Conservation (phyloP, 371 early-diverging fungal species). For the Paraphysoderma sedebokerense region DNA sequence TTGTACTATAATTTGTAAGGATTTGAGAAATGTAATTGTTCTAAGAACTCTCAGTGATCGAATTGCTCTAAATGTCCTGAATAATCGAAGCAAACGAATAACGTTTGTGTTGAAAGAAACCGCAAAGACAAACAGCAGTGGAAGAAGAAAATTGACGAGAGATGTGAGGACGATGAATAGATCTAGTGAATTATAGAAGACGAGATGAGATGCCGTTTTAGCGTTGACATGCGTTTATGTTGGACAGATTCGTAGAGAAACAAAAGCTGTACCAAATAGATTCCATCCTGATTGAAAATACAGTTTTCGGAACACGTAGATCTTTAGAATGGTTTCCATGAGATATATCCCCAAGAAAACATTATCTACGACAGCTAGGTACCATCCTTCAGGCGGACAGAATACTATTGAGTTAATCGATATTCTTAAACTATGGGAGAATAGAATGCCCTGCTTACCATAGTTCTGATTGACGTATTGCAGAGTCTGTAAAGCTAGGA, state of each 20-base stretch:
- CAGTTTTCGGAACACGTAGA: not conserved
- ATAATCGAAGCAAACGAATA: slow-evolving; percentile 7
- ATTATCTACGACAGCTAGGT: slow-evolving; percentile 1
- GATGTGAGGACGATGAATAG: slow-evolving; percentile 8
- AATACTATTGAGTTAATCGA: too few species aligned
- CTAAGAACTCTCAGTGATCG: slow-evolving; percentile 11
- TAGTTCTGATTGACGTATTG: not conserved
- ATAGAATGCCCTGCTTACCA: not conserved
- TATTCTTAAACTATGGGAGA: not conserved
- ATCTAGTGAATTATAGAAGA: slow-evolving; percentile 7
- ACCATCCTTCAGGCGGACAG: not conserved
- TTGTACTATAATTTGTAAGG: slow-evolving; percentile 9
- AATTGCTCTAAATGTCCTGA: slow-evolving; percentile 8
- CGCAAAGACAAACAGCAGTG: slow-evolving; percentile 2
- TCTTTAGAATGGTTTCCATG: slow-evolving; percentile 1
- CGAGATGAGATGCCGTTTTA: not conserved
- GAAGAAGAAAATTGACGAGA: slow-evolving; percentile 8
- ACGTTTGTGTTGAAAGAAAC: slow-evolving; percentile 7
- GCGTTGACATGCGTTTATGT: not conserved
- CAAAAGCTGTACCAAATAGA: slow-evolving; percentile 2
- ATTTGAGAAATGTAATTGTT: slow-evolving; percentile 11
- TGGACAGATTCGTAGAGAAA: not conserved
- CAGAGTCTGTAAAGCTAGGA: not conserved
- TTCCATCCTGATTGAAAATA: slow-evolving; percentile 5
- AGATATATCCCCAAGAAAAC: slow-evolving; percentile 3